Evolutionary conservation across 2,329 filamentous ascomycete species (phyloP), one percentile per base, ranked within the genome.

Genomic region (Hortaea werneckii): DNA sequence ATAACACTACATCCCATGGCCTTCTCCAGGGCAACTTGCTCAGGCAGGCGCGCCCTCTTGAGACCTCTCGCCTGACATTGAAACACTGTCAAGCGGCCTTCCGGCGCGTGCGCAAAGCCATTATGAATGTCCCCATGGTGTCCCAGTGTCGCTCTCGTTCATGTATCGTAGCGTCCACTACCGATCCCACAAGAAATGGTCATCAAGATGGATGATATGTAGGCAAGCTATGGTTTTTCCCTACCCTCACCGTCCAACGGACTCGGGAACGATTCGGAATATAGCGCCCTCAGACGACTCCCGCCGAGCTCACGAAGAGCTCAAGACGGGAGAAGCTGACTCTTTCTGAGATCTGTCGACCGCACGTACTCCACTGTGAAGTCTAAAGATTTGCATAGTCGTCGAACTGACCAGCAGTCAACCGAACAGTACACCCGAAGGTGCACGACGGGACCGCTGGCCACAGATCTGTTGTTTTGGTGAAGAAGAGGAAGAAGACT

Each of bases 341-440:
- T 92, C 78, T 62, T 67, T 95, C 83, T 94, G 67, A 86, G 83
- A 92, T 82, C 85, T 92, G 88, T 94, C 87, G 85, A 88, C 86
- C 80, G 83, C 85, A 89, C 32, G 8, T 35, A 35, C 32, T 35
- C 32, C 32, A 35, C n/a, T n/a, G n/a, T n/a, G n/a, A 35, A n/a
- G n/a, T n/a, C n/a, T 35, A n/a, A 35, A 35, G 32, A 35, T 35
- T 35, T 35, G 32, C 81, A 82, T 87, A 65, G 67, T 71, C 77
- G 80, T 87, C 86, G 85, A 85, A 90, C 79, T 81, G 90, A 85
- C 54, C 79, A 85, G 77, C 70, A 77, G 76, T 89, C 85, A 68
- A 90, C 86, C 81, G 77, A 74, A 76, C 77, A 74, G 75, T 71
- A 61, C 65, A 58, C 54, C 40, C 9, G 28, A 55, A 54, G 61